Conservation (phyloP, 1,139 yeast species). For the Blastobotrys niveus region DNA sequence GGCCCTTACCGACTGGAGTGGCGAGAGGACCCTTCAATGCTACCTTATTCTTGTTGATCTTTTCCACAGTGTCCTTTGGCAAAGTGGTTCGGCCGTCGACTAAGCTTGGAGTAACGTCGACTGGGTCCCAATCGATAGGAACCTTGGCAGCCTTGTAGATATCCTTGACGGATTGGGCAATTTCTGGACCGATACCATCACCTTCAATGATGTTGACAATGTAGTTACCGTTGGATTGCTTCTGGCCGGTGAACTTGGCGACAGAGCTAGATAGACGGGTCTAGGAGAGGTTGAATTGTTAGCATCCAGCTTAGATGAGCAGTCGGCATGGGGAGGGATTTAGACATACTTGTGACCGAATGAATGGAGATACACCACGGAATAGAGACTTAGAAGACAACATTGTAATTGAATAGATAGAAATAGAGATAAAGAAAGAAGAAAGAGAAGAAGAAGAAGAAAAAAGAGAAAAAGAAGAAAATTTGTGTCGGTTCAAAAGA, state of each 20-base stretch:
- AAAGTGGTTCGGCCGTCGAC: constrained; percentile 92
- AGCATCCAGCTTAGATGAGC: too few species aligned
- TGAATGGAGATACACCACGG: too few species aligned
- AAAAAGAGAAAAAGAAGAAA: too few species aligned
- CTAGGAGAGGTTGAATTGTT: too few species aligned
- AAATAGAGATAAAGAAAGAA: too few species aligned
- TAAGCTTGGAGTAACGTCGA: constrained; percentile 89
- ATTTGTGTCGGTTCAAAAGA: too few species aligned
- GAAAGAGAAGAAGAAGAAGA: too few species aligned
- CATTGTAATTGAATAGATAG: too few species aligned
- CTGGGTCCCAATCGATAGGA: constrained; percentile 96
- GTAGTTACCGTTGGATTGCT: constrained; percentile 56
- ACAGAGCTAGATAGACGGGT: constrained; percentile 49
- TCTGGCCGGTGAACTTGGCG: constrained; percentile 53
- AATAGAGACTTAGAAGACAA: too few species aligned
- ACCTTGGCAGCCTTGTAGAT: constrained; percentile 90
- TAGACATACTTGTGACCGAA: too few species aligned
- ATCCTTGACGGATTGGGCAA: constrained; percentile 85
- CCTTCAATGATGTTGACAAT: constrained; percentile 96
- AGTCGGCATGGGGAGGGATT: too few species aligned
- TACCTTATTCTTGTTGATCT: constrained; percentile 85
- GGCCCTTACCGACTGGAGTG: constrained; percentile 98
- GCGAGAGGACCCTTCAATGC: constrained; percentile 98
- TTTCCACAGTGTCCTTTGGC: constrained; percentile 86
- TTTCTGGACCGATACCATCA: constrained; percentile 97